These are phyloP conservation scores for Aspergillus quadrilineatus DNA, from an alignment of 2,329 filamentous ascomycete genomes.

Conservation along the genomic window DNA sequence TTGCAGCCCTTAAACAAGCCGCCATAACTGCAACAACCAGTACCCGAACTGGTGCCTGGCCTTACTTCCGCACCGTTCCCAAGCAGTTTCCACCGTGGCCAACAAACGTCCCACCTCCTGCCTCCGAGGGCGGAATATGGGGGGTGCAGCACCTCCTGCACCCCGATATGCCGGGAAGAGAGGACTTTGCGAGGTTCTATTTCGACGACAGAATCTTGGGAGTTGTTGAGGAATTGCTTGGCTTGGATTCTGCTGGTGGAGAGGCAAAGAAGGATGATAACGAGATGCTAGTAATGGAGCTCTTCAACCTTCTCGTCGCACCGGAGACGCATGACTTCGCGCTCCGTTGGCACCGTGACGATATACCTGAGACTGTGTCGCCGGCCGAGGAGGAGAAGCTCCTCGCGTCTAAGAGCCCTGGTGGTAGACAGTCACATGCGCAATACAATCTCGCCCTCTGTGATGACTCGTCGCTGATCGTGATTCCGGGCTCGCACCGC, in stretches of 20 bases:
- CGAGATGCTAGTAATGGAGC: slow-evolving; percentile 70
- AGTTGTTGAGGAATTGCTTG: slow-evolving; percentile 61
- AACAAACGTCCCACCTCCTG: slow-evolving; percentile 47
- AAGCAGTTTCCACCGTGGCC: slow-evolving; percentile 91
- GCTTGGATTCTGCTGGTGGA: slow-evolving; percentile 21
- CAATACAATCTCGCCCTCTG: slow-evolving; percentile 87
- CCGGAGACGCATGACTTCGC: slow-evolving; percentile 67
- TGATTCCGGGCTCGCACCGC: slow-evolving; percentile 73
- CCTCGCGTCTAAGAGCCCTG: slow-evolving; percentile 51
- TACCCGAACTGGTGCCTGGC: slow-evolving; percentile 73
- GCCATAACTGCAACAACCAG: slow-evolving; percentile 57
- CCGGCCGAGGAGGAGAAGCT: slow-evolving; percentile 65
- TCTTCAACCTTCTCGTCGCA: slow-evolving; percentile 81
- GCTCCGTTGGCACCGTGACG: slow-evolving; percentile 82
- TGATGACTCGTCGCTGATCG: slow-evolving; percentile 69
- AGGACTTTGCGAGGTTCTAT: slow-evolving; percentile 66
- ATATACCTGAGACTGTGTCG: slow-evolving; percentile 66
- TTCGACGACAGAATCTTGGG: slow-evolving; percentile 66
- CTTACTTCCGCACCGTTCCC: slow-evolving; percentile 76
- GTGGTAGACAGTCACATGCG: slow-evolving; percentile 62
- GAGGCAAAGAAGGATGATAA: slow-evolving; percentile 20
- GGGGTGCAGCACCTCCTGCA: slow-evolving; percentile 83
- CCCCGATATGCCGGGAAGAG: slow-evolving; percentile 63
- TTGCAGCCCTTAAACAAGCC: slow-evolving; percentile 61
- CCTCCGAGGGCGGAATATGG: slow-evolving; percentile 69